Evolutionary conservation across 495 filamentous ascomycete species (phyloP).

Genomic region (Tuber indicum): DNA sequence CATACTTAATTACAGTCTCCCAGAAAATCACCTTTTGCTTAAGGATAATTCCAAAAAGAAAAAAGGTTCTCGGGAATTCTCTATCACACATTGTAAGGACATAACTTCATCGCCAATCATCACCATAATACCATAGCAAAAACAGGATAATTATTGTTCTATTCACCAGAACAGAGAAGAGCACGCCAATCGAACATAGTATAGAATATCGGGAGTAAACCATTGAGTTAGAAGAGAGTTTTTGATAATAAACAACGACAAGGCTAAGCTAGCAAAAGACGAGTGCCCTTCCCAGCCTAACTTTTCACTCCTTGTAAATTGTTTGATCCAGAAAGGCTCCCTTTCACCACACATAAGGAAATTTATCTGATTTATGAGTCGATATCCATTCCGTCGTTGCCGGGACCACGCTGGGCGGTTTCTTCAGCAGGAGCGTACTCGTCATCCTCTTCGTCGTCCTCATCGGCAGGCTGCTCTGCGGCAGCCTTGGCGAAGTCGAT

Average conservation of each 20-base stretch:
- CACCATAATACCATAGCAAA: not conserved
- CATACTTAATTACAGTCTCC: not conserved
- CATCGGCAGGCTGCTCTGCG: slow-evolving; percentile 58
- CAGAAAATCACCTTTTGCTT: not conserved
- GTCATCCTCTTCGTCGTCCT: slow-evolving; percentile 75
- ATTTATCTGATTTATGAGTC: not conserved
- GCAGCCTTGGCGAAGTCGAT: slow-evolving; percentile 80
- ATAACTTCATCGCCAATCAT: not conserved
- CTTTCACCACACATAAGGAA: not conserved
- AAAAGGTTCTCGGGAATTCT: not conserved
- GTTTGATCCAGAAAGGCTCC: not conserved
- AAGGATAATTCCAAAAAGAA: not conserved
- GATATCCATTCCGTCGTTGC: not conserved
- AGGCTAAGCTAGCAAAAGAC: slow-evolving; percentile 5
- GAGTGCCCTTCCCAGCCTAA: not conserved
- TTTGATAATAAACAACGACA: not conserved
- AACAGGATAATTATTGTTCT: not conserved
- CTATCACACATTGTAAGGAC: not conserved
- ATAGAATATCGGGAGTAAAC: not conserved
- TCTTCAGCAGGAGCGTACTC: slow-evolving; percentile 47
- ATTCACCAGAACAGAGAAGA: not conserved
- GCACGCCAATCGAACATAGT: not conserved
- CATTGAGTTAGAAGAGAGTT: not conserved
- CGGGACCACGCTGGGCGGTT: not conserved
- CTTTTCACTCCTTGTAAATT: not conserved